These are phyloP conservation scores for Cladosporium sp. DNA, from an alignment of 2,329 filamentous ascomycete species.

Conservation along the genomic window DNA sequence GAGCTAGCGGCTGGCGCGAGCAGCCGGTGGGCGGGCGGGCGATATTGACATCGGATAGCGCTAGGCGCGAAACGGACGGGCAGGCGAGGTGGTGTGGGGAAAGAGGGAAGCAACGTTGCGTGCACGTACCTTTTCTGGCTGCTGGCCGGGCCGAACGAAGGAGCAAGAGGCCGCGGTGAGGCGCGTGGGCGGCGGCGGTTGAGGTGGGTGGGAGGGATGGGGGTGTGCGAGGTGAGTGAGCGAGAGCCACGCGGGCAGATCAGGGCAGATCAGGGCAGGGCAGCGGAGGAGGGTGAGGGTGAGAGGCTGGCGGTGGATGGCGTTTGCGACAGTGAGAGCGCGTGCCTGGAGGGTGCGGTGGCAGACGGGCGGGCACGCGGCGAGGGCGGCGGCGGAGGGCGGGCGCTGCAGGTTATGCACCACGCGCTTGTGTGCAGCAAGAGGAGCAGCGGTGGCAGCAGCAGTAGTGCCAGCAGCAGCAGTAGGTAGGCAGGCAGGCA, in stretches of 20 bases:
- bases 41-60: constrained; percentile 9
- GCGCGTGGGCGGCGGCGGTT: constrained; percentile 8
- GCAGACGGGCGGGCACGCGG: constrained; percentile 14
- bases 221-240: not conserved
- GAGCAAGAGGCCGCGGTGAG: constrained; percentile 2
- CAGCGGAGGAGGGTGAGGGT: not conserved
- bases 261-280: not conserved
- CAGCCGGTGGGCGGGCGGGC: constrained; percentile 11
- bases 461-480: not conserved
- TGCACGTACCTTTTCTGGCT: constrained; percentile 16
- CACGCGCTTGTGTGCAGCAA: constrained; percentile 19
- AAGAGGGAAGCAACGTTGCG: not conserved
- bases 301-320: not conserved
- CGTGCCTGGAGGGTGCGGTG: not conserved
- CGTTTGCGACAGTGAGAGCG: constrained; percentile 3
- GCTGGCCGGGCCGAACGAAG: constrained; percentile 9
- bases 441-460: not conserved
- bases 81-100: constrained; percentile 17
- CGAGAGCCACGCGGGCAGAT: not conserved
- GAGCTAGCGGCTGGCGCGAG: constrained; percentile 24
- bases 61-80: constrained; percentile 20
- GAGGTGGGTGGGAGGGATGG: not conserved
- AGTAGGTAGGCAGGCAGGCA: constrained; percentile 10
- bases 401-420: constrained; percentile 10
- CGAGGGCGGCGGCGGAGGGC: not conserved